Evolutionary conservation across 768 basidiomycete species (phyloP).

Genomic region (Lentinula detonsa): DNA sequence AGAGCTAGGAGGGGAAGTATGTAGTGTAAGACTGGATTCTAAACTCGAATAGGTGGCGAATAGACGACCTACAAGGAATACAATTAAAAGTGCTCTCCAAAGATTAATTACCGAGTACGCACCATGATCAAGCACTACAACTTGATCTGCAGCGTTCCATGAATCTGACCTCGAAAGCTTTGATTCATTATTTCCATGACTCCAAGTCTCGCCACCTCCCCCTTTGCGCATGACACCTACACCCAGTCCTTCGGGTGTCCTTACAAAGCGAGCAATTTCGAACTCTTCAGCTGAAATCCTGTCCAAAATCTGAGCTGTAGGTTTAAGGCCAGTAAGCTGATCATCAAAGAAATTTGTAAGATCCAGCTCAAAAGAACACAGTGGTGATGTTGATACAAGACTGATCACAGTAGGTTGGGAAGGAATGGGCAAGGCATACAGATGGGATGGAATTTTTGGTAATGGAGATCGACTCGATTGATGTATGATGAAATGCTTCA

Average conservation of each 20-base stretch:
- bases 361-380: slow-evolving; percentile 54
- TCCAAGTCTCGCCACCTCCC: slow-evolving; percentile 63
- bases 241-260: slow-evolving; percentile 76
- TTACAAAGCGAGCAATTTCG: slow-evolving; percentile 55
- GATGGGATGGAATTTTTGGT: slow-evolving; percentile 39
- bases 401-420: slow-evolving; percentile 44
- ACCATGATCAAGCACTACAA: slow-evolving; percentile 71
- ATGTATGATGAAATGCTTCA: slow-evolving; percentile 69
- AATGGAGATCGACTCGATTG: slow-evolving; percentile 50
- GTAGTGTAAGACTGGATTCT: slow-evolving; percentile 44
- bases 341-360: slow-evolving; percentile 59
- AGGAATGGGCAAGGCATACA: slow-evolving; percentile 48
- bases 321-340: slow-evolving; percentile 42
- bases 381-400: slow-evolving; percentile 62
- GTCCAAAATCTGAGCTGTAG: slow-evolving; percentile 33
- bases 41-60: slow-evolving; percentile 55
- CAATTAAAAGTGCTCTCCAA: not conserved
- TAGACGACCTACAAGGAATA: slow-evolving; percentile 26
- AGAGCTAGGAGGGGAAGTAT: slow-evolving; percentile 35
- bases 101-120: slow-evolving; percentile 12
- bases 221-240: slow-evolving; percentile 57
- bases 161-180: slow-evolving; percentile 40
- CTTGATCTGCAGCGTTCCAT: slow-evolving; percentile 55
- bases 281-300: slow-evolving; percentile 40
- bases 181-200: slow-evolving; percentile 38